Evolutionary conservation across 345 rosid species (phyloP).

Genomic region (Salix koriyanagi): DNA sequence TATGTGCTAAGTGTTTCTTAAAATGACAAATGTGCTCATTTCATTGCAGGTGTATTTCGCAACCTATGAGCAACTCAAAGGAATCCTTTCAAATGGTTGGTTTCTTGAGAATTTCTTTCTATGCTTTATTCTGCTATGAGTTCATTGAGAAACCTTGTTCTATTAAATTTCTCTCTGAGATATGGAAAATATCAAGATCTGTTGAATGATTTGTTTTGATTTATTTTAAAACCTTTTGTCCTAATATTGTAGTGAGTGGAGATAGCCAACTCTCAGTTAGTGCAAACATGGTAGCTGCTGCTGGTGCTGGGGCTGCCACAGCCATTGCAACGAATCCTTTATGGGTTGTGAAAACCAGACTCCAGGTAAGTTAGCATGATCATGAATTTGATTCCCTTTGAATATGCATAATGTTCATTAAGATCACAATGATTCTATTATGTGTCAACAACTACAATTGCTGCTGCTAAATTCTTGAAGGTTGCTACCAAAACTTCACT

Average conservation of each 20-base stretch:
- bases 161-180: not conserved
- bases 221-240: constrained; percentile 7
- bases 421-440: not conserved
- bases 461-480: not conserved
- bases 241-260: constrained; percentile 39
- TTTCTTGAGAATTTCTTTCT: constrained; percentile 17
- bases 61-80: constrained; percentile 68
- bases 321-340: constrained; percentile 81
- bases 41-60: constrained; percentile 79
- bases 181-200: not conserved
- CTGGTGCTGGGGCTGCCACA: constrained; percentile 93
- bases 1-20: constrained; percentile 8
- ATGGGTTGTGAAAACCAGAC: constrained; percentile 99
- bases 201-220: not conserved
- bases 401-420: not conserved
- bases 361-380: constrained; percentile 56
- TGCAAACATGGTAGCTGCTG: constrained; percentile 85
- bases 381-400: not conserved
- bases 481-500: not conserved
- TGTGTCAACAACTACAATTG: not conserved
- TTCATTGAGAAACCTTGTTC: constrained; percentile 6
- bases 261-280: constrained; percentile 53
- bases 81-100: constrained; percentile 71
- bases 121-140: not conserved
- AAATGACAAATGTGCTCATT: constrained; percentile 26